phyloP scores from a whole-genome alignment of 805 yeast species.

The Tanozyma kutaoensis region DNA sequence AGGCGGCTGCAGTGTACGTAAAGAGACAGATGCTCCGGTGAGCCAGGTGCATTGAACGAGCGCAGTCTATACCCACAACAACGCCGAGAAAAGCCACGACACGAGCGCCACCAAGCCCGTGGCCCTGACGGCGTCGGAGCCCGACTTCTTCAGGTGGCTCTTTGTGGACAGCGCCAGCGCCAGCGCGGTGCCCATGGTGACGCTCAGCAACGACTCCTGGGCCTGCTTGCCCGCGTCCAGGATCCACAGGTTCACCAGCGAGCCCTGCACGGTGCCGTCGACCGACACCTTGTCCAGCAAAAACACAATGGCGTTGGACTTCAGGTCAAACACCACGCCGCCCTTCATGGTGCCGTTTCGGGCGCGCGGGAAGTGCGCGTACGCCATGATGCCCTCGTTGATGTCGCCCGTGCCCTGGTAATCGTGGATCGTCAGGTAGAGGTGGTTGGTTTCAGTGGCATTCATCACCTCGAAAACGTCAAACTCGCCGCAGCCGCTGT shows the following conservation, averaged over 20 bases:
- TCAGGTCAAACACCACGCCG: slow-evolving; percentile 55
- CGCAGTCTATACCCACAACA: slow-evolving; percentile 2
- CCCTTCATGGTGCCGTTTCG: slow-evolving; percentile 41
- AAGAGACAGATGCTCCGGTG: slow-evolving; percentile 4
- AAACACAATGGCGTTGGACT: slow-evolving; percentile 51
- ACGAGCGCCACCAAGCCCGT: not conserved
- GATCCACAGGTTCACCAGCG: slow-evolving; percentile 35
- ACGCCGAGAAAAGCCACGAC: slow-evolving; percentile 1
- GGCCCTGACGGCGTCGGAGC: not conserved
- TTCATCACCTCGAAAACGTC: slow-evolving; percentile 69
- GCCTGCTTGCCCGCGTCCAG: slow-evolving; percentile 17
- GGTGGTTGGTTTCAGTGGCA: slow-evolving; percentile 35
- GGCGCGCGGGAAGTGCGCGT: slow-evolving; percentile 46
- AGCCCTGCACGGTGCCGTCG: slow-evolving; percentile 28
- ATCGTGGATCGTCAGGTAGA: slow-evolving; percentile 61
- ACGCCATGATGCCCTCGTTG: slow-evolving; percentile 42
- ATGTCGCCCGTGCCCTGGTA: slow-evolving; percentile 60
- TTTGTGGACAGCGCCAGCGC: not conserved
- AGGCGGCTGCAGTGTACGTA: slow-evolving; percentile 3
- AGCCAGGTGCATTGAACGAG: slow-evolving; percentile 5
- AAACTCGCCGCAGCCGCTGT: slow-evolving; percentile 68
- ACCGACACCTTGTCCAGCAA: slow-evolving; percentile 40
- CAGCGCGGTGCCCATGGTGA: slow-evolving; percentile 7
- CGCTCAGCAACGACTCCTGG: slow-evolving; percentile 13
- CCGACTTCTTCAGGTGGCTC: not conserved